A percentile compares a stretch with the other conserved stretches of the same genome.
Evolutionary conservation across 2,329 filamentous ascomycete genomes (phyloP).

Genomic region (Chaetomium strumarium): DNA sequence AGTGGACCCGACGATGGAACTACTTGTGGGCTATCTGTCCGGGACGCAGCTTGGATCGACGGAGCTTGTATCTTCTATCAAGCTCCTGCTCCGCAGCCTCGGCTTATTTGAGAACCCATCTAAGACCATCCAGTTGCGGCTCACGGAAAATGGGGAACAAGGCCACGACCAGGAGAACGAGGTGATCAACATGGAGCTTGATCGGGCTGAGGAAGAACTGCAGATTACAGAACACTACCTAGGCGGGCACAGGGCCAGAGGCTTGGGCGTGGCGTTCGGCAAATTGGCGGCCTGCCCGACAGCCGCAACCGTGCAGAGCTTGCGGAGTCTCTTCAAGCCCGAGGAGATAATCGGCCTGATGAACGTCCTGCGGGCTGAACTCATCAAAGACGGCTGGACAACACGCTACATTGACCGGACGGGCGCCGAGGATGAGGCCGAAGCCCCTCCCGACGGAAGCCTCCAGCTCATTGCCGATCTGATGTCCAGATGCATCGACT

Average conservation of each 20-base stretch:
- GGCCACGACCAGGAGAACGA: constrained; percentile 28
- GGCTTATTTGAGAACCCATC: constrained; percentile 48
- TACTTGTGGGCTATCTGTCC: constrained; percentile 60
- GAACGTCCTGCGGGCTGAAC: constrained; percentile 64
- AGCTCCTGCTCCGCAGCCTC: constrained; percentile 62
- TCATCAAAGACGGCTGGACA: constrained; percentile 71
- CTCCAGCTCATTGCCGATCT: constrained; percentile 67
- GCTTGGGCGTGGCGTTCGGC: constrained; percentile 61
- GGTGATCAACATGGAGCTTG: constrained; percentile 48
- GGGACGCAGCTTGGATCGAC: constrained; percentile 58
- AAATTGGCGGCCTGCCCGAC: constrained; percentile 63
- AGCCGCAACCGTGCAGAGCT: constrained; percentile 52
- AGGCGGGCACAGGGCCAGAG: constrained; percentile 57
- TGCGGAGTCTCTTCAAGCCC: constrained; percentile 58
- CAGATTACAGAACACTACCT: constrained; percentile 62
- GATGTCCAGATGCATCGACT: constrained; percentile 67
- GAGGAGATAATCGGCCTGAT: constrained; percentile 67
- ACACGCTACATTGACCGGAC: constrained; percentile 60
- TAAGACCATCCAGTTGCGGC: constrained; percentile 24
- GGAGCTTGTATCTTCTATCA: constrained; percentile 62
- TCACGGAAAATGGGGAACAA: constrained; percentile 29
- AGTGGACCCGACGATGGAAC: constrained; percentile 61
- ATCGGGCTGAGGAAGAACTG: constrained; percentile 58
- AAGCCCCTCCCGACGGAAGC: constrained; percentile 57
- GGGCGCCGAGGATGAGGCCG: constrained; percentile 29